These are phyloP conservation scores for Lentinula sp. DNA, from an alignment of 768 basidiomycete species.

Conservation along the genomic window DNA sequence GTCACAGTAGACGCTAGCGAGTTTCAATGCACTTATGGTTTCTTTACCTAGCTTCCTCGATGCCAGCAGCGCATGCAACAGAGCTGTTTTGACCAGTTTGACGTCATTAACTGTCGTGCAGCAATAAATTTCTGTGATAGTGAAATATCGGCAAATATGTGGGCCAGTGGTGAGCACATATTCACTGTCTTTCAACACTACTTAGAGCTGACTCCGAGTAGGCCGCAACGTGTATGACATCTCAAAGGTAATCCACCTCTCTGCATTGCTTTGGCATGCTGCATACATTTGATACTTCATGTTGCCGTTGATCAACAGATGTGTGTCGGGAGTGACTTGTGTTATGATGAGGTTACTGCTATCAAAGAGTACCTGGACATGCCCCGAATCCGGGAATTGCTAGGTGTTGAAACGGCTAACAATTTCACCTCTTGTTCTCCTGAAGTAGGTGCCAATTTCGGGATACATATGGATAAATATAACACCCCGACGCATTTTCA, in stretches of 20 bases:
- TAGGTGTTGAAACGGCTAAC: slow-evolving; percentile 39
- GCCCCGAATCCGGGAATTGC: slow-evolving; percentile 31
- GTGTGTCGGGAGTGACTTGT: slow-evolving; percentile 19
- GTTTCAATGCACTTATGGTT: not conserved
- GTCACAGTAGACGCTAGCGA: slow-evolving; percentile 11
- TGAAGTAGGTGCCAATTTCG: slow-evolving; percentile 45
- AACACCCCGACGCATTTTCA: slow-evolving; percentile 31
- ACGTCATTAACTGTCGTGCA: slow-evolving; percentile 58
- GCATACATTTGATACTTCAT: not conserved
- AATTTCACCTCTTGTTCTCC: slow-evolving; percentile 56
- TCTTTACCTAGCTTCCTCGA: slow-evolving; percentile 43
- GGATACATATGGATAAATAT: slow-evolving; percentile 44
- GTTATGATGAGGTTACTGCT: slow-evolving; percentile 29
- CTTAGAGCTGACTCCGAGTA: not conserved
- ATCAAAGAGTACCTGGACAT: slow-evolving; percentile 43
- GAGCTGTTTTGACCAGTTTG: slow-evolving; percentile 58
- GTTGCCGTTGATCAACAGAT: slow-evolving; percentile 6
- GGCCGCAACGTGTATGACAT: slow-evolving; percentile 11
- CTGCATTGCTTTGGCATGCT: not conserved
- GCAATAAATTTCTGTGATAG: slow-evolving; percentile 56
- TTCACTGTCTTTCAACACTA: not conserved
- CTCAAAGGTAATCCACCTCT: slow-evolving; percentile 1
- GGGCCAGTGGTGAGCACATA: slow-evolving; percentile 29
- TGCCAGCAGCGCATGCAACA: slow-evolving; percentile 52
- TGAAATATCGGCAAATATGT: slow-evolving; percentile 38